These are phyloP conservation scores for Candida loeiensis DNA, from an alignment of 805 yeast genomes.

Conservation along the genomic window DNA sequence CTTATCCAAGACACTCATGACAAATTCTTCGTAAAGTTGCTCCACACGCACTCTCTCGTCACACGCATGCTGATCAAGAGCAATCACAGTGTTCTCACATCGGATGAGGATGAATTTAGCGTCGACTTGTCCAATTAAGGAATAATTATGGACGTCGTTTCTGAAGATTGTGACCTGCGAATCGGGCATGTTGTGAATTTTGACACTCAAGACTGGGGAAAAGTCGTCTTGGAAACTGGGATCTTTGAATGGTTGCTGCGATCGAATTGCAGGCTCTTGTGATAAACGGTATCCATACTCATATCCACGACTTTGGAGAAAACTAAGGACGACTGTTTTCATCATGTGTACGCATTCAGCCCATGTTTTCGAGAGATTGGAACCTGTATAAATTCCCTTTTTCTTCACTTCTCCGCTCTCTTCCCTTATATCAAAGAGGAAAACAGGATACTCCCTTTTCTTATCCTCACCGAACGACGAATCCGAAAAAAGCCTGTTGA, in stretches of 20 bases:
- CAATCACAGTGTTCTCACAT: constrained; percentile 24
- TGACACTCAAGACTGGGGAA: background rate
- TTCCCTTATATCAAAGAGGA: constrained; percentile 26
- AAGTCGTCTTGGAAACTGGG: too few relatives aligned
- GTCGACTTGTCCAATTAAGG: constrained; percentile 57
- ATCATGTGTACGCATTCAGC: constrained; percentile 26
- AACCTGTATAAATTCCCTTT: too few relatives aligned
- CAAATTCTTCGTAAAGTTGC: constrained; percentile 34
- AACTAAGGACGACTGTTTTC: constrained; percentile 21
- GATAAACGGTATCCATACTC: background rate
- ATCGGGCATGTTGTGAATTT: too few relatives aligned
- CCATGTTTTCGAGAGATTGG: too few relatives aligned
- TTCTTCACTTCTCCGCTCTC: too few relatives aligned
- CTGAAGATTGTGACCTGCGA: background rate
- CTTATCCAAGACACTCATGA: constrained; percentile 22
- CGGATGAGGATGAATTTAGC: constrained; percentile 55
- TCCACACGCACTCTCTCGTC: constrained; percentile 75
- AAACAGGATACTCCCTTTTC: constrained; percentile 30
- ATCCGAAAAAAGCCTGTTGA: constrained; percentile 23
- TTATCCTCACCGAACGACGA: constrained; percentile 16
- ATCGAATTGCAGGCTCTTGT: too few relatives aligned
- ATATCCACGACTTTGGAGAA: constrained; percentile 3
- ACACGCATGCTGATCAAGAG: constrained; percentile 81
- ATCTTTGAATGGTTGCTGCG: too few relatives aligned
- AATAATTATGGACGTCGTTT: constrained; percentile 3